These are phyloP conservation scores for Exophiala calicioides DNA, from an alignment of 2,329 filamentous ascomycete species.

Conservation along the genomic window DNA sequence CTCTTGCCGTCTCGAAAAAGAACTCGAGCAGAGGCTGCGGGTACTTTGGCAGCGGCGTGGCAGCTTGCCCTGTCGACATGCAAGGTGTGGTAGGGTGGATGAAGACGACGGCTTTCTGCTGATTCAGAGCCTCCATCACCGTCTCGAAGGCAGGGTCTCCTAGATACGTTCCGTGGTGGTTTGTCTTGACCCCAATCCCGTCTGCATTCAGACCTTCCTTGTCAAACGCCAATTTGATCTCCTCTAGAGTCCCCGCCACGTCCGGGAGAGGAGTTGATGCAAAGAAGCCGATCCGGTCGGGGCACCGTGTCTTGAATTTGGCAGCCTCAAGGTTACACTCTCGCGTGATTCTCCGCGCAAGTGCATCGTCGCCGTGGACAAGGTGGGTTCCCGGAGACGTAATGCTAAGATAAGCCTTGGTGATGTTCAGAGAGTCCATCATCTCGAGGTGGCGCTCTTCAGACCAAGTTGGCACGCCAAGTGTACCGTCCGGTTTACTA, in stretches of 20 bases:
- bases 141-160: slow-evolving; percentile 48
- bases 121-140: slow-evolving; percentile 51
- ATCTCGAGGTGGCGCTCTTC: slow-evolving; percentile 48
- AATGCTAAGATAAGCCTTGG: slow-evolving; percentile 56
- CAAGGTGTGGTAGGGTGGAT: slow-evolving; percentile 58
- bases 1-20: slow-evolving; percentile 54
- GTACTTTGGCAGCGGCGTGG: slow-evolving; percentile 1
- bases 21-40: slow-evolving; percentile 40
- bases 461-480: too few species aligned
- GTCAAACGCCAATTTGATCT: slow-evolving; percentile 47
- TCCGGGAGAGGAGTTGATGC: slow-evolving; percentile 56
- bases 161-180: slow-evolving; percentile 54
- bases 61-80: too few species aligned
- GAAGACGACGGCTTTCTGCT: slow-evolving; percentile 50
- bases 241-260: slow-evolving; percentile 46
- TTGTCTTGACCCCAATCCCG: slow-evolving; percentile 54
- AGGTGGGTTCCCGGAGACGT: slow-evolving; percentile 55
- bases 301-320: slow-evolving; percentile 36
- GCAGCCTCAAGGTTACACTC: slow-evolving; percentile 34
- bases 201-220: slow-evolving; percentile 46
- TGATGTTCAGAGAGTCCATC: slow-evolving; percentile 52
- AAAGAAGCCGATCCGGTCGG: slow-evolving; percentile 51
- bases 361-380: slow-evolving; percentile 35
- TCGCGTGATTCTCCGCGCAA: slow-evolving; percentile 39
- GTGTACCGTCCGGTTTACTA: too few species aligned